These are phyloP conservation scores for Fusarium albidum DNA, from an alignment of 2,329 filamentous ascomycete species.

Conservation along the genomic window DNA sequence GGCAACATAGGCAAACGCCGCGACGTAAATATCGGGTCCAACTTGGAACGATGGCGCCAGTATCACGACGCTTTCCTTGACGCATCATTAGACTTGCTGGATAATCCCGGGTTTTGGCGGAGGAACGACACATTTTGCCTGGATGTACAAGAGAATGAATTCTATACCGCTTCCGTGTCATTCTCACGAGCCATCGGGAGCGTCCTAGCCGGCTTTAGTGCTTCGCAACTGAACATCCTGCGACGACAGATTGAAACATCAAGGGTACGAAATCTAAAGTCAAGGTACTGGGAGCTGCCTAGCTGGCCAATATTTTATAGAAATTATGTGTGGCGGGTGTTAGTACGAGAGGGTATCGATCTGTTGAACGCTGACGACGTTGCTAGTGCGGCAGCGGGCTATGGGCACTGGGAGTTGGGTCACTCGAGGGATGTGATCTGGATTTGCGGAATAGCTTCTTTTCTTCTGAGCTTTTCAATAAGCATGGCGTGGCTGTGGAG, in stretches of 20 bases:
- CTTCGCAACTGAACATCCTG: slow-evolving; percentile 51
- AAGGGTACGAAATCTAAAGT: slow-evolving; percentile 60
- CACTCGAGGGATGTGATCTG: slow-evolving; percentile 31
- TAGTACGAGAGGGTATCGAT: slow-evolving; percentile 64
- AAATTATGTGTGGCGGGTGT: slow-evolving; percentile 64
- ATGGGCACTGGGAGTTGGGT: slow-evolving; percentile 27
- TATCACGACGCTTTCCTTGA: slow-evolving; percentile 71
- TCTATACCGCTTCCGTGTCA: slow-evolving; percentile 70
- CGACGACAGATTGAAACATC: slow-evolving; percentile 56
- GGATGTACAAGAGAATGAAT: slow-evolving; percentile 54
- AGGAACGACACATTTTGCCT: slow-evolving; percentile 15
- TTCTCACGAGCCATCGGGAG: slow-evolving; percentile 62
- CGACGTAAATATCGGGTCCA: slow-evolving; percentile 30
- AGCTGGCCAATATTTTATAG: slow-evolving; percentile 64
- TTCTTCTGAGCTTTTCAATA: slow-evolving; percentile 23
- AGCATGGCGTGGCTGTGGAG: slow-evolving; percentile 26
- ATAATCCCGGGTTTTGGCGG: slow-evolving; percentile 9
- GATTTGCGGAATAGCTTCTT: slow-evolving; percentile 31
- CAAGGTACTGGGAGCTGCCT: slow-evolving; percentile 68
- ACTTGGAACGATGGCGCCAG: slow-evolving; percentile 16
- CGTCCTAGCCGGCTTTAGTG: slow-evolving; percentile 47
- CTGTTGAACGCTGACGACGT: slow-evolving; percentile 71
- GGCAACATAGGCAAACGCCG: slow-evolving; percentile 53
- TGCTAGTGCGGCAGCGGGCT: slow-evolving; percentile 44
- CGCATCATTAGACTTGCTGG: slow-evolving; percentile 61